Percentiles rank a stretch among this genome's conserved stretches.
Evolutionary conservation across 208 protist species (phyloP).

Genomic region (Naegleria lovaniensis): DNA sequence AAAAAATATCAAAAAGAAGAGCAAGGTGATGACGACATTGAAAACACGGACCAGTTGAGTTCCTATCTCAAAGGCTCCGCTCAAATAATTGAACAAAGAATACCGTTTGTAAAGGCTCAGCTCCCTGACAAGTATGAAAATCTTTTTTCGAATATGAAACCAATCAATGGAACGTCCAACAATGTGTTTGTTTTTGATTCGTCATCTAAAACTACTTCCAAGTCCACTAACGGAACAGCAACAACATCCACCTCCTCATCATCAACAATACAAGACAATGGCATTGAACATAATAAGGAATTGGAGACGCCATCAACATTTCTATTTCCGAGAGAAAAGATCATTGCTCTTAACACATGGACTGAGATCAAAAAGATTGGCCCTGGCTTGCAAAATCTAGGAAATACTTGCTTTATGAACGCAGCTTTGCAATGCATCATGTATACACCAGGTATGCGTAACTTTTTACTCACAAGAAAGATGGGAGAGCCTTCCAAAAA

Average conservation of each 20-base stretch:
- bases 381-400: slow-evolving; percentile 66
- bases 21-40: neutral
- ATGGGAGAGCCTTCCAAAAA: neutral
- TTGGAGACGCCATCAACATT: neutral
- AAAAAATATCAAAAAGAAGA: neutral
- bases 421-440: slow-evolving; percentile 72
- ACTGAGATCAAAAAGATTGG: neutral
- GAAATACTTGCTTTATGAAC: slow-evolving; percentile 87
- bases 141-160: neutral
- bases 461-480: slow-evolving; percentile 50
- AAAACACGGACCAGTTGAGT: neutral
- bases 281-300: neutral
- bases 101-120: neutral
- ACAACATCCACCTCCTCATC: neutral
- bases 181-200: neutral
- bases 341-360: neutral
- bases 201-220: neutral
- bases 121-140: neutral
- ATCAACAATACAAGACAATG: neutral
- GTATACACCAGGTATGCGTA: slow-evolving; percentile 65
- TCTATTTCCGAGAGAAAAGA: neutral
- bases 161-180: neutral
- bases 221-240: neutral
- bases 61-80: neutral
- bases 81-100: neutral